Conservation (phyloP, 768 basidiomycete genomes). For the Rhodotorula babjevae region DNA sequence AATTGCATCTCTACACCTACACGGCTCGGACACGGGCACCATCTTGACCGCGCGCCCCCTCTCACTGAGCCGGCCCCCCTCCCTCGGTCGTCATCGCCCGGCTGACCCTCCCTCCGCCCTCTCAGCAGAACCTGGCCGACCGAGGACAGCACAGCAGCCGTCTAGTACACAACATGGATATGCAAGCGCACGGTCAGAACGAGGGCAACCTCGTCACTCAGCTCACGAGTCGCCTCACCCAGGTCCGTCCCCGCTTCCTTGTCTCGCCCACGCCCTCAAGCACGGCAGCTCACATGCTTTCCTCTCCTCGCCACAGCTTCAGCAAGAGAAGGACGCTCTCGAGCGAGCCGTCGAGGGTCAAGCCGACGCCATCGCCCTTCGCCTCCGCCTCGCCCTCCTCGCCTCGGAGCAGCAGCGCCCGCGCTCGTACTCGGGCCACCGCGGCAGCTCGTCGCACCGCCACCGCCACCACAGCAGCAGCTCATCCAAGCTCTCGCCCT, state of each 20-base stretch:
- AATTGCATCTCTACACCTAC: too few species aligned
- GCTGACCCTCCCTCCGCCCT: too few species aligned
- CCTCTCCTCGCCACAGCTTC: neutral
- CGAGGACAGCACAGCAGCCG: too few species aligned
- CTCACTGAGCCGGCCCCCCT: too few species aligned
- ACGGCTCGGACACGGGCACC: too few species aligned
- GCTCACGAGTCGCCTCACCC: neutral
- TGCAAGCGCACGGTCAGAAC: too few species aligned
- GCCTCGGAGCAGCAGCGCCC: constrained; percentile 6
- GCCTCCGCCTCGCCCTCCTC: constrained; percentile 23
- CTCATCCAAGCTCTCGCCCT: neutral
- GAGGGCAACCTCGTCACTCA: neutral
- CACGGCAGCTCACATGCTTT: neutral
- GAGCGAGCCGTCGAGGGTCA: constrained; percentile 23
- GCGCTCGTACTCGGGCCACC: neutral
- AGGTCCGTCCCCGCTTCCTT: neutral
- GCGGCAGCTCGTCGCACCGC: neutral
- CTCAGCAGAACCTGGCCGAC: too few species aligned
- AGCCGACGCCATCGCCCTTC: constrained; percentile 22
- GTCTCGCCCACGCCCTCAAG: too few species aligned
- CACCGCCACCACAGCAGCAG: neutral
- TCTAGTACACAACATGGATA: too few species aligned
- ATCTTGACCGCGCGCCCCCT: too few species aligned
- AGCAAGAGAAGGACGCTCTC: constrained; percentile 22
- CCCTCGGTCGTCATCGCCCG: too few species aligned